Percentiles rank a stretch among this genome's conserved stretches.
Evolutionary conservation across 176 grass and related monocot species (phyloP).

Genomic region (Musa troglodytarum): DNA sequence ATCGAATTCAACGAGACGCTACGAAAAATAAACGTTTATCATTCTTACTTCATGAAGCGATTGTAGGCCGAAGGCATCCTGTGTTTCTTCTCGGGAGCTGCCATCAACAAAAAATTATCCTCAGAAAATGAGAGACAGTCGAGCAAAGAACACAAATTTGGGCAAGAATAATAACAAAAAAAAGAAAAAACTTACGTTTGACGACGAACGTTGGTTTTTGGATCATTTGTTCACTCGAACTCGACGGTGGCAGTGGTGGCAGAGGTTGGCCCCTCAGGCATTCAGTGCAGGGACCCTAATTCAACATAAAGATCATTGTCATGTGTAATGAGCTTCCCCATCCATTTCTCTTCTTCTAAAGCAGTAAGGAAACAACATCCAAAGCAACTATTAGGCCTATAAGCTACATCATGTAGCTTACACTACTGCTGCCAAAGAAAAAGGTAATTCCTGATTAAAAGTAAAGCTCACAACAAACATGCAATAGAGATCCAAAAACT

Average conservation of each 20-base stretch:
- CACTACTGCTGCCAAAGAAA: no score
- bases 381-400: no score
- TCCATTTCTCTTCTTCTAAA: no score
- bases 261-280: conserved; percentile 1
- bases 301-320: background rate
- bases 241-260: conserved; percentile 2
- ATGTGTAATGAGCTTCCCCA: no score
- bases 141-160: no score
- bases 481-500: background rate
- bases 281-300: conserved; percentile 4
- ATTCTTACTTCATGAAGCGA: conserved; percentile 8
- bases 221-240: background rate
- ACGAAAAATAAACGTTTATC: background rate
- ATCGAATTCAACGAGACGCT: background rate
- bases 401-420: no score
- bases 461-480: background rate
- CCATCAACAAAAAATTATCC: background rate
- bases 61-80: conserved; percentile 7
- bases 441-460: background rate
- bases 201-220: background rate
- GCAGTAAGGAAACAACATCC: no score
- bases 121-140: background rate
- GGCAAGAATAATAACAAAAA: background rate
- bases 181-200: background rate
- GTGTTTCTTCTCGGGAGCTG: conserved; percentile 9